phyloP scores from a whole-genome alignment of 306 rosid species.

The Lagenaria siceraria region DNA sequence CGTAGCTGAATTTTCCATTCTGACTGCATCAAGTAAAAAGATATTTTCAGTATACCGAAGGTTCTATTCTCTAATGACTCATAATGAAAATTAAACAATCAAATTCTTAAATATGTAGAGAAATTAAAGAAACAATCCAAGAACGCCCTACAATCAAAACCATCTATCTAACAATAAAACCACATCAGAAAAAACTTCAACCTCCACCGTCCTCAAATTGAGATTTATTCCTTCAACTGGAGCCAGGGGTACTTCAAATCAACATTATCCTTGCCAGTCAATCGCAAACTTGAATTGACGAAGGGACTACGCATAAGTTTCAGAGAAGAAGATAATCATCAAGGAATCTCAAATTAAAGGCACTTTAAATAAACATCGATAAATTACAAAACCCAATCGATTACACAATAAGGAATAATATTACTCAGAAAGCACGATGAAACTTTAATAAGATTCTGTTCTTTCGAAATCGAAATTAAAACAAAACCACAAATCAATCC shows the following conservation, averaged over 20 bases:
- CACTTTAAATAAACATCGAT: not conserved
- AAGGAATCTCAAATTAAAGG: not conserved
- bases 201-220: not conserved
- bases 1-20: constrained; percentile 86
- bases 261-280: not conserved
- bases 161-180: not conserved
- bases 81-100: not conserved
- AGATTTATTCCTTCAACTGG: not conserved
- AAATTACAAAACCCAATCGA: not conserved
- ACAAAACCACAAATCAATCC: not conserved
- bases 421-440: not conserved
- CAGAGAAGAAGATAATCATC: not conserved
- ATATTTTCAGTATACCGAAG: constrained; percentile 17
- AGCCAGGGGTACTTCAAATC: not conserved
- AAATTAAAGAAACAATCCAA: not conserved
- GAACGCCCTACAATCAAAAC: not conserved
- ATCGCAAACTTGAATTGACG: not conserved
- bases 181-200: not conserved
- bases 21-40: constrained; percentile 40
- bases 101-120: not conserved
- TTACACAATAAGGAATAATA: not conserved
- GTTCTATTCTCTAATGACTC: not conserved
- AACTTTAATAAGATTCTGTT: constrained; percentile 3
- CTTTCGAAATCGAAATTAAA: not conserved
- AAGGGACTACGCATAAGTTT: not conserved